These are phyloP conservation scores for Coemansia asiatica DNA, from an alignment of 192 early-diverging fungal genomes.

Conservation along the genomic window DNA sequence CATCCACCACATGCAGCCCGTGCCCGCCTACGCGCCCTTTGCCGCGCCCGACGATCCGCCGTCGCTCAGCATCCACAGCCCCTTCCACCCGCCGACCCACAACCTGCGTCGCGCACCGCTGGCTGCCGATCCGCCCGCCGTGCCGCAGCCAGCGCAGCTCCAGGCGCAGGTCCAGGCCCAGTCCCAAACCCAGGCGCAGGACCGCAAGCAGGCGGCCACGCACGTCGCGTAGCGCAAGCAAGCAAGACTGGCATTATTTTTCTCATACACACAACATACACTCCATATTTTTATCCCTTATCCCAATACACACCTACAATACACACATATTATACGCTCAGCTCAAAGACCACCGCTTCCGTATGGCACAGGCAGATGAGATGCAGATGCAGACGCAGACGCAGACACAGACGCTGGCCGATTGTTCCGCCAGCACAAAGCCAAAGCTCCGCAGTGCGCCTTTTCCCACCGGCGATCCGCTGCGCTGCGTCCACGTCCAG, in stretches of 20 bases:
- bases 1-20: background rate
- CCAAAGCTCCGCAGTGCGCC: background rate
- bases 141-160: constrained; percentile 7
- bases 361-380: background rate
- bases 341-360: background rate
- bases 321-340: too few relatives aligned
- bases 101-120: constrained; percentile 29
- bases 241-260: background rate
- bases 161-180: constrained; percentile 5
- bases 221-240: constrained; percentile 8
- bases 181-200: background rate
- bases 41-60: constrained; percentile 14
- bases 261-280: background rate
- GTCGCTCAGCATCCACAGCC: constrained; percentile 28
- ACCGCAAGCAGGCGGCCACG: background rate
- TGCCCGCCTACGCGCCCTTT: constrained; percentile 25
- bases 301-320: background rate
- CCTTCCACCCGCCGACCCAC: constrained; percentile 38
- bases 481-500: too few relatives aligned
- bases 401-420: background rate
- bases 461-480: background rate
- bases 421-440: background rate
- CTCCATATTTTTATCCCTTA: background rate
- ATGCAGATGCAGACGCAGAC: background rate
- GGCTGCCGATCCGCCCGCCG: background rate